phyloP scores from a whole-genome alignment of 148 eudicot species.

The Arctostaphylos glauca region DNA sequence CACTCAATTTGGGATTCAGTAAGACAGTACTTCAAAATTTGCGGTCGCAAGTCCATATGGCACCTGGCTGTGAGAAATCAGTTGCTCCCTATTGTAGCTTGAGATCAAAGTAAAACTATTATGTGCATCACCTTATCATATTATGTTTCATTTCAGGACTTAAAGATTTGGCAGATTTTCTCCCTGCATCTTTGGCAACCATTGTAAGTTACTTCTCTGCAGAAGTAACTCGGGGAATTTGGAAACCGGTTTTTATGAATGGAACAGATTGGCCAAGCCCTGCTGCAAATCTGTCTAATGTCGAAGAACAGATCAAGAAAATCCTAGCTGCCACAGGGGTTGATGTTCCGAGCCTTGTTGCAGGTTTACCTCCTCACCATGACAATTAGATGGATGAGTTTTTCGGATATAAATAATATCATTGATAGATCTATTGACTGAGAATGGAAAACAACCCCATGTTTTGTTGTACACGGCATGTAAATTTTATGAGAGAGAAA shows the following conservation, averaged over 20 bases:
- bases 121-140: not conserved
- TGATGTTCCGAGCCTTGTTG: conserved; percentile 77
- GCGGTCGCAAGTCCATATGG: not conserved
- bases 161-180: conserved; percentile 93
- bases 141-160: conserved; percentile 50
- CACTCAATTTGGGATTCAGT: not conserved
- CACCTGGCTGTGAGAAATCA: not conserved
- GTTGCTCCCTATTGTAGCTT: not conserved
- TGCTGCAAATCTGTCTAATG: conserved; percentile 81
- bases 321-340: conserved; percentile 91
- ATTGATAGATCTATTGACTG: not conserved
- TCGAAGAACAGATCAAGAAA: conserved; percentile 86
- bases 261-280: conserved; percentile 99
- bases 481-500: not conserved
- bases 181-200: conserved; percentile 88
- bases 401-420: not conserved
- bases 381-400: not conserved
- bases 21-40: not conserved
- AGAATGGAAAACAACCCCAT: not conserved
- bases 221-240: conserved; percentile 92
- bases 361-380: conserved; percentile 44
- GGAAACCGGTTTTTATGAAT: conserved; percentile 95
- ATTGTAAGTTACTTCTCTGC: conserved; percentile 97
- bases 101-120: conserved; percentile 7
- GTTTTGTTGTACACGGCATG: not conserved